These are phyloP conservation scores for Chrysoporthe puriensis DNA, from an alignment of 2,329 filamentous ascomycete species.

Conservation along the genomic window DNA sequence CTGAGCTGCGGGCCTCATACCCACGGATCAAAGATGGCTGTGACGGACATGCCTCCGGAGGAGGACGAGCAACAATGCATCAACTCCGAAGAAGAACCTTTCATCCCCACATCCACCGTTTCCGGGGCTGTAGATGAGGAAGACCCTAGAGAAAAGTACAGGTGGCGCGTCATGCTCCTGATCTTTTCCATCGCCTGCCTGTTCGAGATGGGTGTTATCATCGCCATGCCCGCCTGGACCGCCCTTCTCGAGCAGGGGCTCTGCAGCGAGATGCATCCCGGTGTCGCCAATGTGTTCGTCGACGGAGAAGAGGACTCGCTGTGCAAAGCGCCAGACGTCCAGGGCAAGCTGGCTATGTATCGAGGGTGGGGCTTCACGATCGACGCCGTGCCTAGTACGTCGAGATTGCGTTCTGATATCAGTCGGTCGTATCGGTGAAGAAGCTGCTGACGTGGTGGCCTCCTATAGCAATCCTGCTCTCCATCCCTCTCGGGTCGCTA, in stretches of 20 bases:
- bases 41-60: background rate
- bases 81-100: constrained; percentile 14
- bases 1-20: background rate
- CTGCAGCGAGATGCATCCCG: constrained; percentile 53
- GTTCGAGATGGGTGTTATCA: constrained; percentile 44
- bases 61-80: constrained; percentile 12
- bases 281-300: constrained; percentile 38
- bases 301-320: constrained; percentile 42
- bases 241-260: constrained; percentile 58
- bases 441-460: background rate
- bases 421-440: background rate
- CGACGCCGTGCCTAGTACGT: constrained; percentile 49
- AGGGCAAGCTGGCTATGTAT: constrained; percentile 55
- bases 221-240: constrained; percentile 45
- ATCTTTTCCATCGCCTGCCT: constrained; percentile 44
- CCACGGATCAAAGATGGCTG: background rate
- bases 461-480: constrained; percentile 42
- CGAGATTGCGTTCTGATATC: background rate
- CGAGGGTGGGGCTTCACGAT: constrained; percentile 50
- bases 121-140: constrained; percentile 6
- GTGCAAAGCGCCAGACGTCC: constrained; percentile 55
- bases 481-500: constrained; percentile 52
- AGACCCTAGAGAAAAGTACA: constrained; percentile 31
- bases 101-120: background rate
- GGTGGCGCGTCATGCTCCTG: constrained; percentile 35